Evolutionary conservation across 805 yeast genomes (phyloP).

Genomic region (Ogataea pini): DNA sequence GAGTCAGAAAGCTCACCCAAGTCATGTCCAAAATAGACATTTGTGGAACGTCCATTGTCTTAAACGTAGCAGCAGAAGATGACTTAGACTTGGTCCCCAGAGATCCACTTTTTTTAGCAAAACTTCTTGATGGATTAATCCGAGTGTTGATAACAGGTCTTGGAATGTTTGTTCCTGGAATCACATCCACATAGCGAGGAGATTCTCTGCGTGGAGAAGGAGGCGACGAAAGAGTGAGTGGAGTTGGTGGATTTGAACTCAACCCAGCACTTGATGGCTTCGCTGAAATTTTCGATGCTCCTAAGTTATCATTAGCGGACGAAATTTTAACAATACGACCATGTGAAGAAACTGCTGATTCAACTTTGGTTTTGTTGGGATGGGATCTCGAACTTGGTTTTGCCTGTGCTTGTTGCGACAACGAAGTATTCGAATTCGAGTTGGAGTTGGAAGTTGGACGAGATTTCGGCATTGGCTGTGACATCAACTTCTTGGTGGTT

Average conservation of each 20-base stretch:
- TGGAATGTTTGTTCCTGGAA: conserved; percentile 61
- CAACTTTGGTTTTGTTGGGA: background rate
- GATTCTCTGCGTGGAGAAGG: conserved; percentile 16
- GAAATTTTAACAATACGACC: background rate
- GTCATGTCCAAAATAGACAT: conserved; percentile 55
- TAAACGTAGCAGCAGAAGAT: conserved; percentile 9
- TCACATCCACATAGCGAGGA: conserved; percentile 39
- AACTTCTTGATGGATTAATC: conserved; percentile 23
- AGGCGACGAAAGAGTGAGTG: conserved; percentile 10
- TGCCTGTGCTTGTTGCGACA: background rate
- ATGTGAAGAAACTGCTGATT: background rate
- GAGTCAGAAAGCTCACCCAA: conserved; percentile 56
- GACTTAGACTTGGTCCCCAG: conserved; percentile 16
- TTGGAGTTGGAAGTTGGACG: conserved; percentile 9
- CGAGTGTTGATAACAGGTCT: conserved; percentile 49
- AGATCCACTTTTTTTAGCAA: conserved; percentile 13
- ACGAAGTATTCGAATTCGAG: background rate
- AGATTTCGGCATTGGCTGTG: conserved; percentile 15
- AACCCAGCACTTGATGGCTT: background rate
- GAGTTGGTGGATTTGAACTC: conserved; percentile 4
- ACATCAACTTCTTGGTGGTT: conserved; percentile 19
- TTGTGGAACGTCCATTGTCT: conserved; percentile 41
- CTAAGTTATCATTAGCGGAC: background rate
- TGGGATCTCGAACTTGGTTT: background rate
- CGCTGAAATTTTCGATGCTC: background rate